Evolutionary conservation across 2,329 filamentous ascomycete genomes (phyloP).

Genomic region (Myriosclerotinia duriaeana): DNA sequence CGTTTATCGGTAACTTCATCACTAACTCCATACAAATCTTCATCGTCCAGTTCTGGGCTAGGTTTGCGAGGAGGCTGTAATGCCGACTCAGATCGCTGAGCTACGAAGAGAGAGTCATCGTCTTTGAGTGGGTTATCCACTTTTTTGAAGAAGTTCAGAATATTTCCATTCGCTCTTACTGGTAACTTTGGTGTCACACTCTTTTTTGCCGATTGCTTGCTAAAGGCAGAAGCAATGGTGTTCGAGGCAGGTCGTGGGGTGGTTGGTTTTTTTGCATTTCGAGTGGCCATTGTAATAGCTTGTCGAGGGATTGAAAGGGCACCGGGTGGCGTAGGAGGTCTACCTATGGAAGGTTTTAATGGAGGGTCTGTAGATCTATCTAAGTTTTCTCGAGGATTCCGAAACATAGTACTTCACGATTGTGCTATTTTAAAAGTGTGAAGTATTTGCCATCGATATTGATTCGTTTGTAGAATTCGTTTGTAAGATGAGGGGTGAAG

Average conservation of each 20-base stretch:
- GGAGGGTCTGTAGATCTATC: conserved; percentile 40
- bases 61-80: conserved; percentile 1
- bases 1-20: conserved; percentile 34
- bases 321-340: conserved; percentile 52
- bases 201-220: conserved; percentile 32
- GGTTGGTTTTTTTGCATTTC: conserved; percentile 37
- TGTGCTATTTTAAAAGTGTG: not conserved
- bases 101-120: conserved; percentile 55
- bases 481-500: not conserved
- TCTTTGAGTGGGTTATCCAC: conserved; percentile 51
- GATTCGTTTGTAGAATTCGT: not conserved
- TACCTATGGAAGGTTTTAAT: conserved; percentile 49
- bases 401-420: conserved; percentile 48
- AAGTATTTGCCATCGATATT: not conserved
- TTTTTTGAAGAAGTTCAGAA: conserved; percentile 75
- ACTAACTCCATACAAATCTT: conserved; percentile 32
- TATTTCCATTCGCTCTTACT: conserved; percentile 58
- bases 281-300: conserved; percentile 31
- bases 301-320: conserved; percentile 20
- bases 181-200: conserved; percentile 30
- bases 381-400: conserved; percentile 52
- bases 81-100: conserved; percentile 37
- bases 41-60: conserved; percentile 32
- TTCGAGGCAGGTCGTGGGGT: conserved; percentile 37
- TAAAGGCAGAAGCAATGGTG: conserved; percentile 30